Percentiles rank a stretch among this genome's conserved stretches.
Conservation (phyloP, 352 stramenopile genomes). For the Phytophthora pini region DNA sequence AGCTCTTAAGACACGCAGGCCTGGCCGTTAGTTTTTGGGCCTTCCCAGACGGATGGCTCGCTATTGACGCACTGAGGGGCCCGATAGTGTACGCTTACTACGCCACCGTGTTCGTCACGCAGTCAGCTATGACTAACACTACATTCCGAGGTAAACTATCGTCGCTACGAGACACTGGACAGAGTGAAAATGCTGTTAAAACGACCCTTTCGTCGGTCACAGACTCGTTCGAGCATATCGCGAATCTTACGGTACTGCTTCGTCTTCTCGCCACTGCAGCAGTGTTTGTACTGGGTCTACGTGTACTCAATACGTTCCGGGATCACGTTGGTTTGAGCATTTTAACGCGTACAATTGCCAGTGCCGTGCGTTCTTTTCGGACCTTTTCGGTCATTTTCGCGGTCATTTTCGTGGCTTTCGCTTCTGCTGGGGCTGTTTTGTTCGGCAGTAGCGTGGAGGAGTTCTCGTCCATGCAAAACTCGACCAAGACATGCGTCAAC, state of each 20-base stretch:
- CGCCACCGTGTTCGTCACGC: constrained; percentile 32
- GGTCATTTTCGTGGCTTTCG: constrained; percentile 60
- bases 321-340: constrained; percentile 64
- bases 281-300: constrained; percentile 44
- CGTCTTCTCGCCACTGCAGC: constrained; percentile 41
- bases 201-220: constrained; percentile 19
- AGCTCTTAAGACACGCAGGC: constrained; percentile 17
- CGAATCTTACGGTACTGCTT: constrained; percentile 34
- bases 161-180: constrained; percentile 18
- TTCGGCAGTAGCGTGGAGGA: constrained; percentile 59
- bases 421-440: constrained; percentile 51
- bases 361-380: constrained; percentile 51
- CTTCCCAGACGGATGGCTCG: constrained; percentile 31
- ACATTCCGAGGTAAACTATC: constrained; percentile 33
- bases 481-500: constrained; percentile 65
- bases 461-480: constrained; percentile 55
- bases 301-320: constrained; percentile 54
- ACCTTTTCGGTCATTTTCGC: constrained; percentile 64
- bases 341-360: constrained; percentile 58
- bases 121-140: constrained; percentile 16
- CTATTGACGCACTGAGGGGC: constrained; percentile 48
- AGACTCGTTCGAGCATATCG: constrained; percentile 39
- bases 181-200: constrained; percentile 9
- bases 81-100: constrained; percentile 46
- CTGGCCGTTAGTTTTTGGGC: constrained; percentile 42